Conservation (phyloP, 2,329 filamentous ascomycete genomes). For the Macroventuria anomochaeta region DNA sequence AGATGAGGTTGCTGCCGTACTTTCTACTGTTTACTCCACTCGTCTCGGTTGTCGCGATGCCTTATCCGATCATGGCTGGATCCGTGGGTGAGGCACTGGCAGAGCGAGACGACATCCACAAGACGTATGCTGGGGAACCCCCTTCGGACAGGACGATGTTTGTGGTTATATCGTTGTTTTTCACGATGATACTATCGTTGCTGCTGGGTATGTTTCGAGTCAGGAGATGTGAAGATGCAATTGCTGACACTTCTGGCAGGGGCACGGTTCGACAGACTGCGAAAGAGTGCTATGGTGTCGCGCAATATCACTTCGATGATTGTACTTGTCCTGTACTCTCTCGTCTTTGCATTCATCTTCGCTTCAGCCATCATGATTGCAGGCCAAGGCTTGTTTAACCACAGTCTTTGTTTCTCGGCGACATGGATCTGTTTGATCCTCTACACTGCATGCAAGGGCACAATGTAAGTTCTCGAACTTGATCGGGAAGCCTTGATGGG, state of each 20-base stretch:
- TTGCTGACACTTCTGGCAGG: slow-evolving; percentile 1
- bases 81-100: background rate
- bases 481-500: no score
- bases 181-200: slow-evolving; percentile 19
- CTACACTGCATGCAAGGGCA: slow-evolving; percentile 40
- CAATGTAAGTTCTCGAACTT: slow-evolving; percentile 15
- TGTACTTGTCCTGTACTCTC: slow-evolving; percentile 13
- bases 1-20: background rate
- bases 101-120: background rate
- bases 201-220: slow-evolving; percentile 14
- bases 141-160: slow-evolving; percentile 16
- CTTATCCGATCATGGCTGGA: background rate
- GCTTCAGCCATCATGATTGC: slow-evolving; percentile 28
- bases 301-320: slow-evolving; percentile 19
- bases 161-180: slow-evolving; percentile 16
- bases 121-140: slow-evolving; percentile 12
- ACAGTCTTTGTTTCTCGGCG: slow-evolving; percentile 31
- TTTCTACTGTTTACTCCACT: background rate
- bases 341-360: slow-evolving; percentile 15
- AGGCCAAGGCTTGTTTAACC: slow-evolving; percentile 30
- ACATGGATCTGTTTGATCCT: slow-evolving; percentile 46
- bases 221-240: background rate
- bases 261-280: slow-evolving; percentile 6
- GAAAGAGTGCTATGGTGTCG: slow-evolving; percentile 11
- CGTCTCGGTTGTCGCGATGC: slow-evolving; percentile 1